Conservation (phyloP, 129 eudicot species). For the Logfia minima region DNA sequence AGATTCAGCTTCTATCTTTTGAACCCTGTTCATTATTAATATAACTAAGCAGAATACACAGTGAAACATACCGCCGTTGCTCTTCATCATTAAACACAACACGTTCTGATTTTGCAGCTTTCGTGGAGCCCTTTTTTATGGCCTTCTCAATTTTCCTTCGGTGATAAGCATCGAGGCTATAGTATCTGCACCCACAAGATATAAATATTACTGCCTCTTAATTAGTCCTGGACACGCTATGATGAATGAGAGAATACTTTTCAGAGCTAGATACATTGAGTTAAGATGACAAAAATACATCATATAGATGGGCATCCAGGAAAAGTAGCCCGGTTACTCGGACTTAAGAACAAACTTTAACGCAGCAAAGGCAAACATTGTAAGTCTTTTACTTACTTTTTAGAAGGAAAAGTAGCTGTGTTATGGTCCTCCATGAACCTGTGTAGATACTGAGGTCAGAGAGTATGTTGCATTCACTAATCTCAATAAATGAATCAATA, state of each 20-base stretch:
- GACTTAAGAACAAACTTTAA: not conserved
- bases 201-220: slow-evolving; percentile 15
- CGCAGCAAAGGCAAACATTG: not conserved
- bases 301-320: not conserved
- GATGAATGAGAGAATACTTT: not conserved
- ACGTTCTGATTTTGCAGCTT: slow-evolving; percentile 63
- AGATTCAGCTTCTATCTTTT: not conserved
- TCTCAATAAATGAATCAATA: not conserved
- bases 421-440: slow-evolving; percentile 99
- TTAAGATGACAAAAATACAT: not conserved
- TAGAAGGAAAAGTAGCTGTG: slow-evolving; percentile 94
- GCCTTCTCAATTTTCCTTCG: slow-evolving; percentile 70
- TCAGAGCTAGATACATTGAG: not conserved
- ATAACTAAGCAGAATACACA: slow-evolving; percentile 1
- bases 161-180: slow-evolving; percentile 88
- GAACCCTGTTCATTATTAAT: not conserved
- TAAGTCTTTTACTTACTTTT: slow-evolving; percentile 61
- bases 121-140: slow-evolving; percentile 64
- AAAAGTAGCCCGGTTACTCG: not conserved
- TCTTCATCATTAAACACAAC: slow-evolving; percentile 89
- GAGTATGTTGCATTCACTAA: not conserved
- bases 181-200: slow-evolving; percentile 54
- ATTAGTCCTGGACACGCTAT: not conserved
- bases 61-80: slow-evolving; percentile 64
- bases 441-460: slow-evolving; percentile 27